These are phyloP conservation scores for Arthrinium phaeospermum DNA, from an alignment of 2,329 filamentous ascomycete species.

Conservation along the genomic window DNA sequence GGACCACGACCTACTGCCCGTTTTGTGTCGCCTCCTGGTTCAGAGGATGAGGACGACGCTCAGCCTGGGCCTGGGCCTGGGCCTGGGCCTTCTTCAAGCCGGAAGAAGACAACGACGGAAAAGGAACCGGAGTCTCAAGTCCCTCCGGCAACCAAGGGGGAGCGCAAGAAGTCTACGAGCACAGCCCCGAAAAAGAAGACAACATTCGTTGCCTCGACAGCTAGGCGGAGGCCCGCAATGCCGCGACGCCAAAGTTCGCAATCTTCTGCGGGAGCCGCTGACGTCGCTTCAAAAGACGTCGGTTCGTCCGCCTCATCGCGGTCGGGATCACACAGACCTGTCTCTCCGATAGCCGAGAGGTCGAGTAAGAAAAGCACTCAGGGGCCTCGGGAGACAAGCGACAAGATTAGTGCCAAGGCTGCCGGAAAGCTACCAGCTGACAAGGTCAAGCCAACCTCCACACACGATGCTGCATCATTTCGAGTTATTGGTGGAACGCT, in stretches of 20 bases:
- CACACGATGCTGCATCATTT: conserved; percentile 4
- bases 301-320: conserved; percentile 28
- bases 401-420: conserved; percentile 48
- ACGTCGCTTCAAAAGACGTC: conserved; percentile 40
- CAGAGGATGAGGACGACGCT: conserved; percentile 45
- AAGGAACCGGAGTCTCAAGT: conserved; percentile 25
- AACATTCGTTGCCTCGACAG: conserved; percentile 51
- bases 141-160: conserved; percentile 32
- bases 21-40: conserved; percentile 61
- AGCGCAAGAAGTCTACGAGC: conserved; percentile 30
- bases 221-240: conserved; percentile 53
- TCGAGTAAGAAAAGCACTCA: conserved; percentile 24
- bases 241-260: conserved; percentile 55
- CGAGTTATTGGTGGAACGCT: neutral
- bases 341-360: conserved; percentile 37
- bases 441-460: neutral
- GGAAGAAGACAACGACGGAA: conserved; percentile 30
- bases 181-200: conserved; percentile 40
- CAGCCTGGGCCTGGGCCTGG: conserved; percentile 31
- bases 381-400: conserved; percentile 22
- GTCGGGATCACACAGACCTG: conserved; percentile 30
- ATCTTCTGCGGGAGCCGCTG: conserved; percentile 43
- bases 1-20: conserved; percentile 64
- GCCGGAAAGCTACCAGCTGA: conserved; percentile 53
- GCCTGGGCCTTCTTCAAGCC: conserved; percentile 1